A percentile compares a stretch with the other conserved stretches of the same genome.
Evolutionary conservation across 345 rosid species (phyloP).

Genomic region (Salix arbutifolia): DNA sequence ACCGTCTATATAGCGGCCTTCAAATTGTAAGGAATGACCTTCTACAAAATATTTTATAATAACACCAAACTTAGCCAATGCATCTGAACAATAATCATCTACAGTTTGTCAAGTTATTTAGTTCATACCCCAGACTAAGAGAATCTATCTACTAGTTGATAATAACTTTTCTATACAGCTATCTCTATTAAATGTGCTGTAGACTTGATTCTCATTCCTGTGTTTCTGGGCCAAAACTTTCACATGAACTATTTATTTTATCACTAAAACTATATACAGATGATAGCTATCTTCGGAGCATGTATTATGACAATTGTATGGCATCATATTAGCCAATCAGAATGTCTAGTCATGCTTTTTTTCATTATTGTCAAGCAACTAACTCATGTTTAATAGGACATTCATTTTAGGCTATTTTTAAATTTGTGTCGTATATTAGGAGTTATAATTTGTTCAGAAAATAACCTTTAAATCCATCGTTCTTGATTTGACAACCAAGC

Average conservation of each 20-base stretch:
- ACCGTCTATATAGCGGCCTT: slow-evolving; percentile 92
- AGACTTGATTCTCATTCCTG: neutral
- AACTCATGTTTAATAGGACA: neutral
- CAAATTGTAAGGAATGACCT: slow-evolving; percentile 63
- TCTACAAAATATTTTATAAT: neutral
- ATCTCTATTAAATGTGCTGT: neutral
- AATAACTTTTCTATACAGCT: neutral
- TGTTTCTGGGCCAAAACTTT: neutral
- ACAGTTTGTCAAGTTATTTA: neutral
- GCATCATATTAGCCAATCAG: neutral
- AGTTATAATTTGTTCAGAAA: neutral
- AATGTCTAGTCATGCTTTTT: neutral
- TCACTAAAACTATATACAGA: neutral
- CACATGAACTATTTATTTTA: neutral
- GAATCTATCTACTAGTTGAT: neutral
- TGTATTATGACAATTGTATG: neutral
- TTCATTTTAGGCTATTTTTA: too few relatives aligned
- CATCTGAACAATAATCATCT: slow-evolving; percentile 4
- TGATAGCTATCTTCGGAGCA: neutral
- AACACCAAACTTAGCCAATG: neutral
- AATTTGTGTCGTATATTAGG: too few relatives aligned
- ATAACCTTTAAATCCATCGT: neutral
- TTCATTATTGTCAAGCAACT: neutral
- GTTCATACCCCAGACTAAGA: neutral
- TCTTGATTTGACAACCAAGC: neutral